Base-by-base conservation (phyloP, 2,329 filamentous ascomycete species). In the Penicillium sp. region DNA sequence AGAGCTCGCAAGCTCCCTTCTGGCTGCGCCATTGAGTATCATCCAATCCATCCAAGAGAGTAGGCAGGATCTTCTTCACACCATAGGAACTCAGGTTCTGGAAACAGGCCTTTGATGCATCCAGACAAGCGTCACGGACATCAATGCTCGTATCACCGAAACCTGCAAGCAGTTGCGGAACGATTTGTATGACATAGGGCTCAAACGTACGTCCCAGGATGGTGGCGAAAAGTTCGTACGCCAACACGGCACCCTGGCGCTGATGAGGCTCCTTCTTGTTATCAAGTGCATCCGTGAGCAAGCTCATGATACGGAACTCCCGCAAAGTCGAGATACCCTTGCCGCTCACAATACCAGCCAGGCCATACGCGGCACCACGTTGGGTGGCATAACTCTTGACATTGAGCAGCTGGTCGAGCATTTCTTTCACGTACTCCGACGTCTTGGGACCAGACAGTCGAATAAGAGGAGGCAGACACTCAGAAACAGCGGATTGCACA, bases 11-110 rank as follows among this genome's bases (percentile, higher is more conserved):
- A 47, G 94, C 94, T 62, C 95, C 94, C 77, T 96, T 96, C 75
- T 99, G 97, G 76, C 91, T 97, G 66, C 94, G 88, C 94, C 94
- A 99, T 71, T 97, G 93, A 46, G 90, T 85, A 59, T 99, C 94
- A 58, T 97, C 92, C 8, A 99, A 84, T 51, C 95, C 94, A 59
- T 94, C 87, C 2, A 99, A 82, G 7, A 99, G 82, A 10, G 90
- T 96, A 3, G 94, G 94, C 59, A 99, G 79, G 58, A 99, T 92
- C 67, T 94, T 84, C 75, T 96, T 96, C 52, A 99, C 95, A 71
- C 94, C 94, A 64, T 90, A 99, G 0, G 94, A 97, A 74, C 91
- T 97, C 49, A 99, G 77, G 62, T 87, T 92, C 4, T 90, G 87
- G 73, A 99, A 99, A 71, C 91, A 97, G 9, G 91, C 89, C 76